These are phyloP conservation scores for Chaetoceros muelleri DNA, from an alignment of 108 stramenopile species.

Conservation along the genomic window DNA sequence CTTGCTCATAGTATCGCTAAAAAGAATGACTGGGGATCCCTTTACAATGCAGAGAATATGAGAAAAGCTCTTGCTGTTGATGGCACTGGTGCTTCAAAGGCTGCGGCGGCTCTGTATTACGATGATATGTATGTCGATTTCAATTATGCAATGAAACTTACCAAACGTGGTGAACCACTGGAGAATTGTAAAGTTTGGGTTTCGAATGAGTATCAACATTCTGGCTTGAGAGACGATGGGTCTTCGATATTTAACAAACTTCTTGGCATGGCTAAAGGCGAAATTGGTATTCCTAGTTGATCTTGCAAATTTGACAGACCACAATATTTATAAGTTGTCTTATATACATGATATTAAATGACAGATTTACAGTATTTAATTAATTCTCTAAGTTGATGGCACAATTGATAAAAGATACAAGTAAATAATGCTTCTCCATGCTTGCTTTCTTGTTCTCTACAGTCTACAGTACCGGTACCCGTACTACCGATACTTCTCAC, in stretches of 20 bases:
- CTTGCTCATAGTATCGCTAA: slow-evolving; percentile 60
- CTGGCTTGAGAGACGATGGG: slow-evolving; percentile 82
- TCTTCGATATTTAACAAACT: slow-evolving; percentile 73
- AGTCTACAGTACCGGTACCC: too few relatives aligned
- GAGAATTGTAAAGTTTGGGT: slow-evolving; percentile 72
- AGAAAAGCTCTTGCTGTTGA: slow-evolving; percentile 25
- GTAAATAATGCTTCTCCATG: too few relatives aligned
- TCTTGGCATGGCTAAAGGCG: slow-evolving; percentile 72
- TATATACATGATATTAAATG: too few relatives aligned
- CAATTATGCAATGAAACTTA: slow-evolving; percentile 49
- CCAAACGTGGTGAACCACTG: slow-evolving; percentile 43
- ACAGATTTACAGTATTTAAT: too few relatives aligned
- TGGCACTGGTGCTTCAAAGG: slow-evolving; percentile 16
- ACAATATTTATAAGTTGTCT: too few relatives aligned
- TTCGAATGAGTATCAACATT: slow-evolving; percentile 92
- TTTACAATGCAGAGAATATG: slow-evolving; percentile 67
- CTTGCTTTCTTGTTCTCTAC: too few relatives aligned
- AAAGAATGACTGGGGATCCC: slow-evolving; percentile 65
- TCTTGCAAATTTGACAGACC: too few relatives aligned
- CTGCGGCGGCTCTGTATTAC: slow-evolving; percentile 82
- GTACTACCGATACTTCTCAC: too few relatives aligned
- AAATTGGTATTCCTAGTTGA: slow-evolving; percentile 59
- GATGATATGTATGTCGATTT: slow-evolving; percentile 95
- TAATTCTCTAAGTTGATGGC: too few relatives aligned
- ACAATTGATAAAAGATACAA: too few relatives aligned